Percentiles rank a stretch among this genome's conserved stretches.
Evolutionary conservation across 1,139 yeast genomes (phyloP).

Genomic region (Scheffersomyces segobiensis): DNA sequence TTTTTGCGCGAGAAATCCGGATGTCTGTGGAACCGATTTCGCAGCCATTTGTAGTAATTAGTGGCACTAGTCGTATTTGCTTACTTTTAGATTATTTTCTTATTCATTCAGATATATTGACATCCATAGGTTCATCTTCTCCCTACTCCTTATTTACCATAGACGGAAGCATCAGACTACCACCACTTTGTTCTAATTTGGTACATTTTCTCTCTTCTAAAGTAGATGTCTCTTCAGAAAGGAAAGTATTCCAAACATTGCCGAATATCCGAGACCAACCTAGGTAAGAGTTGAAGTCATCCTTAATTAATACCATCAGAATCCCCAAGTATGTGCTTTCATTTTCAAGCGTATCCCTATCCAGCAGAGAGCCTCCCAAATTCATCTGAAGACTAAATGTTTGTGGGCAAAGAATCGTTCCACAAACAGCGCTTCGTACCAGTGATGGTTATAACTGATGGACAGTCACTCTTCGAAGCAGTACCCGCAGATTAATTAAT

Average conservation of each 20-base stretch:
- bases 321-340: neutral
- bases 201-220: neutral
- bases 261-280: neutral
- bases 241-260: neutral
- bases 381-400: neutral
- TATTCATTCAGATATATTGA: neutral
- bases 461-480: neutral
- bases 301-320: neutral
- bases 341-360: neutral
- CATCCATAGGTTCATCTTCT: neutral
- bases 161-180: neutral
- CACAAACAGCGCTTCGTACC: neutral
- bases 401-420: neutral
- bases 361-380: neutral
- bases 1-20: neutral
- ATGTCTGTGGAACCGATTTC: neutral
- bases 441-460: neutral
- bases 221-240: neutral
- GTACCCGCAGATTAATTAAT: neutral
- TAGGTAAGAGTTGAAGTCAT: neutral
- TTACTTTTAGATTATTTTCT: neutral
- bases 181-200: neutral
- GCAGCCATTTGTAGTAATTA: neutral
- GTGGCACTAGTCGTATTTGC: neutral
- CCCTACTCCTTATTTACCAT: too few relatives aligned